These are phyloP conservation scores for Pyrrhoderma noxium DNA, from an alignment of 1,284 basidiomycete genomes.

Conservation along the genomic window DNA sequence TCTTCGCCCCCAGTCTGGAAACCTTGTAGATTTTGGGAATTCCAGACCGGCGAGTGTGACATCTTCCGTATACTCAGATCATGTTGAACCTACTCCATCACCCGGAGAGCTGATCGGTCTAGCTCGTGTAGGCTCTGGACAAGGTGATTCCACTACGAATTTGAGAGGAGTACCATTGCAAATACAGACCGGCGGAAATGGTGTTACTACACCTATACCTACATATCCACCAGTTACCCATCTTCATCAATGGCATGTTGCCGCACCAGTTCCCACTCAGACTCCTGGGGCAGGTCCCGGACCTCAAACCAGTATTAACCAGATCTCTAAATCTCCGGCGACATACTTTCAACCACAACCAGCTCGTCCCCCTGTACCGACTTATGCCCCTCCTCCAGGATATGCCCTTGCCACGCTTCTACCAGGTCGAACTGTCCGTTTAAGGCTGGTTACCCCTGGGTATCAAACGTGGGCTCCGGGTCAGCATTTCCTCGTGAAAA, in stretches of 20 bases:
- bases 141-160: neutral
- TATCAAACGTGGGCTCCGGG: conserved; percentile 70
- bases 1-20: neutral
- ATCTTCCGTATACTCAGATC: neutral
- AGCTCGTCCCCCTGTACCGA: conserved; percentile 15
- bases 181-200: neutral
- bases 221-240: neutral
- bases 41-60: neutral
- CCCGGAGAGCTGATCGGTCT: conserved; percentile 9
- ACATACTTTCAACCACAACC: conserved; percentile 14
- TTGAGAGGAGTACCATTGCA: neutral
- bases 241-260: neutral
- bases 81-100: conserved; percentile 1
- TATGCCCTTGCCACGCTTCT: conserved; percentile 74
- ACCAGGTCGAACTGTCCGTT: conserved; percentile 69
- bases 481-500: conserved; percentile 69
- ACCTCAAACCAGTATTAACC: neutral
- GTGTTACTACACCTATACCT: neutral
- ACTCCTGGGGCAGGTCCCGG: conserved; percentile 5
- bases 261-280: neutral
- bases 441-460: conserved; percentile 60
- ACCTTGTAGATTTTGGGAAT: neutral
- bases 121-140: conserved; percentile 5
- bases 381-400: conserved; percentile 52
- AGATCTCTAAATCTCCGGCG: neutral